Percentiles rank a stretch among this genome's conserved stretches.
These are phyloP conservation scores for Aspergillus calidoustus DNA, from an alignment of 2,329 filamentous ascomycete species.

Conservation along the genomic window DNA sequence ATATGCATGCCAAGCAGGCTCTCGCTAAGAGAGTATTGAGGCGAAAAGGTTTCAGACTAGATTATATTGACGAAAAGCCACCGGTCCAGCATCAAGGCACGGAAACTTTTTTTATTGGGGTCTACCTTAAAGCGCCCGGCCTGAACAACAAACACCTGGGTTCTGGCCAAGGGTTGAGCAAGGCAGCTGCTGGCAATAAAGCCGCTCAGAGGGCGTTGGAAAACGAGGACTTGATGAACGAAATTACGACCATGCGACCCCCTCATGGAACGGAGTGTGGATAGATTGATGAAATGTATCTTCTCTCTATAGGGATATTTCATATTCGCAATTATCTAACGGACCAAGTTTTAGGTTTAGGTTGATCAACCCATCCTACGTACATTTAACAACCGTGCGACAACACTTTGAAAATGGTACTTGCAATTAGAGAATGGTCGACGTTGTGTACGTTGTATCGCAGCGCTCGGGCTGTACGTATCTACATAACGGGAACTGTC, in stretches of 20 bases:
- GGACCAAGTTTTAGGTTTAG: too few relatives aligned
- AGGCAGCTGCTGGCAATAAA: slow-evolving; percentile 50
- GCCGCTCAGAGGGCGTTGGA: slow-evolving; percentile 48
- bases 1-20: slow-evolving; percentile 57
- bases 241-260: not conserved
- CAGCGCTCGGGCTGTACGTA: too few relatives aligned
- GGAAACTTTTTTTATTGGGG: slow-evolving; percentile 50
- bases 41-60: slow-evolving; percentile 60
- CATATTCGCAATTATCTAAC: too few relatives aligned
- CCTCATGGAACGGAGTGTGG: not conserved
- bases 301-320: not conserved
- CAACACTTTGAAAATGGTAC: too few relatives aligned
- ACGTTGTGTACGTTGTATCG: too few relatives aligned
- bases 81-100: slow-evolving; percentile 38
- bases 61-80: slow-evolving; percentile 58
- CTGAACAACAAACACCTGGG: slow-evolving; percentile 50
- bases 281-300: not conserved
- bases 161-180: slow-evolving; percentile 50
- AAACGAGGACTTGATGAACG: slow-evolving; percentile 44
- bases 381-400: too few relatives aligned
- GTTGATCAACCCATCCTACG: too few relatives aligned
- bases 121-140: slow-evolving; percentile 55
- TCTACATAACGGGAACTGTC: too few relatives aligned
- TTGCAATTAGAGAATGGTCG: too few relatives aligned
- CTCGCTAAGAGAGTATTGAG: slow-evolving; percentile 58